A percentile compares a stretch with the other conserved stretches of the same genome.
Evolutionary conservation across 192 early-diverging fungal species (phyloP).

Genomic region (Chytriomyces sp.): DNA sequence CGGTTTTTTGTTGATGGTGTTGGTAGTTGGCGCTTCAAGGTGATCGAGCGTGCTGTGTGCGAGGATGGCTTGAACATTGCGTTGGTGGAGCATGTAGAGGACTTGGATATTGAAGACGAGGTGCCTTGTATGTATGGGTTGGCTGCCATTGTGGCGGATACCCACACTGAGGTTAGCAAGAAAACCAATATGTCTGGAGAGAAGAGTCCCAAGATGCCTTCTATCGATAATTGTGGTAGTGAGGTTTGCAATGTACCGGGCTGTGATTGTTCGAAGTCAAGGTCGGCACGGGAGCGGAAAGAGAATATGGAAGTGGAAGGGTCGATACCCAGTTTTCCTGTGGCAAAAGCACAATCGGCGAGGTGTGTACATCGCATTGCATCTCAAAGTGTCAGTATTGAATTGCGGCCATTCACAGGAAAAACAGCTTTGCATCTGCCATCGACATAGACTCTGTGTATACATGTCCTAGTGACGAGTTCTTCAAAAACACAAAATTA

Average conservation of each 20-base stretch:
- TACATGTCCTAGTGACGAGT: slow-evolving; percentile 9
- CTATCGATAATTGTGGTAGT: no score
- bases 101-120: slow-evolving; percentile 39
- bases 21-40: slow-evolving; percentile 32
- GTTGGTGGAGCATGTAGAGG: slow-evolving; percentile 32
- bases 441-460: slow-evolving; percentile 4
- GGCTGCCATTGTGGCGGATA: neutral
- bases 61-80: slow-evolving; percentile 35
- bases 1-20: slow-evolving; percentile 28
- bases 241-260: neutral
- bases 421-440: neutral
- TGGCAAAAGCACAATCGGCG: neutral
- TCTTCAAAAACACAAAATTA: slow-evolving; percentile 19
- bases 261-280: slow-evolving; percentile 6
- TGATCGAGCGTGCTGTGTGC: slow-evolving; percentile 29
- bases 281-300: no score
- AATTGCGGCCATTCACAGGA: no score
- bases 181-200: neutral
- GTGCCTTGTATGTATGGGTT: neutral
- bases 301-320: no score
- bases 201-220: no score
- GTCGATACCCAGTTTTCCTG: neutral
- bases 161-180: neutral
- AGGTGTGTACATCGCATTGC: no score
- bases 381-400: no score